These are phyloP conservation scores for Lithohypha guttulata DNA, from an alignment of 2,329 filamentous ascomycete species.

Conservation along the genomic window DNA sequence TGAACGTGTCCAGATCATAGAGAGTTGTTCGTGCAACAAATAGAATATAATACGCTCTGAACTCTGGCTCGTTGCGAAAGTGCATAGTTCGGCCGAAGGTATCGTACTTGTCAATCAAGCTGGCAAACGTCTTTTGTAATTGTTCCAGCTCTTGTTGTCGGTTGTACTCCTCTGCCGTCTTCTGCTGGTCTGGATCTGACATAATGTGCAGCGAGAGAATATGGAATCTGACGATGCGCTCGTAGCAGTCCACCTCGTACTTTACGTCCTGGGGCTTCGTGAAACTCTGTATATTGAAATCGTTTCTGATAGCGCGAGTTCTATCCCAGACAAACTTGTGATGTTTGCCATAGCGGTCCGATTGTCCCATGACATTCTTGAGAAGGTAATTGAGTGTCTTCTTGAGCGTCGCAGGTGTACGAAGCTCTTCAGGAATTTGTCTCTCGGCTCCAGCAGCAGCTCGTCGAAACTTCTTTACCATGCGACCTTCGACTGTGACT, in stretches of 20 bases:
- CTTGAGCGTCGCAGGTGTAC: conserved; percentile 42
- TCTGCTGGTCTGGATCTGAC: conserved; percentile 39
- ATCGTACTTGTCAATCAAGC: conserved; percentile 51
- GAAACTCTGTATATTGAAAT: conserved; percentile 53
- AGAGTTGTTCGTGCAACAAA: conserved; percentile 43
- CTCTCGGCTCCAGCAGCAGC: conserved; percentile 53
- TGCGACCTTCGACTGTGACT: conserved; percentile 40
- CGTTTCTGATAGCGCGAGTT: conserved; percentile 53
- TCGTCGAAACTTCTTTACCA: conserved; percentile 55
- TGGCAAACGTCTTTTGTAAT: conserved; percentile 51
- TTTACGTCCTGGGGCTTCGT: conserved; percentile 45
- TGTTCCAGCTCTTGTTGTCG: conserved; percentile 53
- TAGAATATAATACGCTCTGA: conserved; percentile 51
- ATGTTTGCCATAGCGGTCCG: conserved; percentile 40
- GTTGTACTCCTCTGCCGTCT: conserved; percentile 42
- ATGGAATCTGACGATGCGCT: conserved; percentile 54
- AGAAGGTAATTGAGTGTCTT: conserved; percentile 39
- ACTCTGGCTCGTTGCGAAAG: conserved; percentile 52
- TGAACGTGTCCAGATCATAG: conserved; percentile 47
- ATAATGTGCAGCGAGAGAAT: conserved; percentile 52
- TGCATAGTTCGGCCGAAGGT: conserved; percentile 39
- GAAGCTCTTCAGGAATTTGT: conserved; percentile 53
- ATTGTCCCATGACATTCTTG: conserved; percentile 41
- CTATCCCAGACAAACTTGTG: conserved; percentile 58
- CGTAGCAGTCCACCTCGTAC: conserved; percentile 49